Percentiles rank a stretch among this genome's conserved stretches.
Evolutionary conservation across 1,284 basidiomycete species (phyloP).

Genomic region (Sporisorium exsertum): DNA sequence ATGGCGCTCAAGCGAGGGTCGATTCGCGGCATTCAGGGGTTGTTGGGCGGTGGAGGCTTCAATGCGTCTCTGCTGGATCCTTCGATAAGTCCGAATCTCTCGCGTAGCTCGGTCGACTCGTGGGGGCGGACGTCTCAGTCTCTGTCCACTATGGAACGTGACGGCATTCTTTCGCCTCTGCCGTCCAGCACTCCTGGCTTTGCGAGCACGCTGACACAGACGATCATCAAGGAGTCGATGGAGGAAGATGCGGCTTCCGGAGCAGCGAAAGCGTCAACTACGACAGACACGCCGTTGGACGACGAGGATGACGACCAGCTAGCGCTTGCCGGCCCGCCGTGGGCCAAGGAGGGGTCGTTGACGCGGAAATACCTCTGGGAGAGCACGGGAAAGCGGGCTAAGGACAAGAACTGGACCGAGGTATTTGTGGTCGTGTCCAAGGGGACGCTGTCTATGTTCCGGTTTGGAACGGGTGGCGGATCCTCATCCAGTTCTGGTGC

Average conservation of each 20-base stretch:
- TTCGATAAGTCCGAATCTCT: conserved; percentile 34
- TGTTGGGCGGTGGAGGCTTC: conserved; percentile 72
- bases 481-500: conserved; percentile 5
- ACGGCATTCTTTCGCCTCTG: conserved; percentile 16
- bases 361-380: conserved; percentile 95
- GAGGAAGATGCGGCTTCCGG: conserved; percentile 78
- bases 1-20: conserved; percentile 87
- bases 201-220: conserved; percentile 92
- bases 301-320: conserved; percentile 77
- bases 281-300: conserved; percentile 48
- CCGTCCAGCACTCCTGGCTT: conserved; percentile 80
- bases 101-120: conserved; percentile 43
- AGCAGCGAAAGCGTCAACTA: conserved; percentile 70
- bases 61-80: conserved; percentile 6
- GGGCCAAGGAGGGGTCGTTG: conserved; percentile 98
- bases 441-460: conserved; percentile 92
- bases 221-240: conserved; percentile 91
- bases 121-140: conserved; percentile 36
- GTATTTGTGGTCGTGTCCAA: conserved; percentile 95
- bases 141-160: conserved; percentile 11
- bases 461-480: conserved; percentile 43
- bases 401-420: conserved; percentile 85
- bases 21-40: conserved; percentile 84
- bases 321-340: conserved; percentile 91
- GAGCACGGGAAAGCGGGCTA: conserved; percentile 81